Base-by-base conservation (phyloP, 306 rosid genomes). In the Glycine latifolia region DNA sequence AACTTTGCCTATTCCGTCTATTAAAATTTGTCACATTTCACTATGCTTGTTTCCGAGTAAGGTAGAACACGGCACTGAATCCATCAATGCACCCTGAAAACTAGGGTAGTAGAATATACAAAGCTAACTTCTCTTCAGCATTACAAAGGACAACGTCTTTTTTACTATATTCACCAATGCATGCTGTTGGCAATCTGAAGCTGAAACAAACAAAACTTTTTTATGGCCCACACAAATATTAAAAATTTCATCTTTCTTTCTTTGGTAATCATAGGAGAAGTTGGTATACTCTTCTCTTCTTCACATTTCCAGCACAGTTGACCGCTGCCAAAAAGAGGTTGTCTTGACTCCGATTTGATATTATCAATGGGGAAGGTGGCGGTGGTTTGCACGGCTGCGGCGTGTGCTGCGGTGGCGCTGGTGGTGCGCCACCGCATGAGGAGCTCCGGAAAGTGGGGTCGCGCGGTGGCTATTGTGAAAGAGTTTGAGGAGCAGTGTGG, bases 401-500 rank as follows among this genome's bases (percentile, higher is more conserved):
- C 91, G 9, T 89, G 92, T 49, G 87, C 89, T 0, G 95, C 91
- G 86, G 94, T 95, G 82, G 92, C 85, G 59, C 75, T 92, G 86
- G 86, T 88, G 66, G 90, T 89, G 53, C 89, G 88, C 13, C 89
- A 87, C 44, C 88, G 91, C 3, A 56, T 78, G 85, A 82, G 37
- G 79, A 83, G 79, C 82, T 84, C 91, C 2, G 90, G 86, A 47
- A 92, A 87, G 86, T 92, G 94, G 98, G 82, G 78, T 15, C 67
- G 86, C 12, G 91, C 88, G 14, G 65, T 85, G 73, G 87, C 75
- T 15, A 89, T 94, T 5, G 65, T 93, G 79, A 90, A 70, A 76
- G 97, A 91, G 85, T 85, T 96, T 15, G 94, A 88, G 71, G 92
- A 92, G 43, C 86, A 87, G 87, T 85, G 97, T 76, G 86, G 70